Evolutionary conservation across 768 basidiomycete species (phyloP), one percentile per base, ranked within the genome.

Genomic region (Lactifluus pinguis): DNA sequence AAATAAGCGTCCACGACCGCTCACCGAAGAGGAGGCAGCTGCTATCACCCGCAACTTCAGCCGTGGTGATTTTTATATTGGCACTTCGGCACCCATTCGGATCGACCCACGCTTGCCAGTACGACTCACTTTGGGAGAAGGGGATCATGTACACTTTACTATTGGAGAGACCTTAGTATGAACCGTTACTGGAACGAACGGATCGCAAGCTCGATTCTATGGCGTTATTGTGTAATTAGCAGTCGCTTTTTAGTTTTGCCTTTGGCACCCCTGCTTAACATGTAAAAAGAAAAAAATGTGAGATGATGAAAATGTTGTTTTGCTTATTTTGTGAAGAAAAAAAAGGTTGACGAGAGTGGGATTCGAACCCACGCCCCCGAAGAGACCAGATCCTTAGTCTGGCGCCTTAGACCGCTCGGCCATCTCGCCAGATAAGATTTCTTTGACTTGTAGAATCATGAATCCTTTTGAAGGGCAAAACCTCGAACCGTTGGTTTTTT

Each of bases 381-480:
- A 62, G 74, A 73, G 75, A 77, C 75, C 70, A 73, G 72, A 74
- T 74, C 83, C 83, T 83, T 85, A 83, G 83, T 86, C 84, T 87
- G 83, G 84, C 86, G 85, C 86, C 86, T 87, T 86, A 84, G 85
- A 87, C 85, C 85, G 84, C 85, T 87, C 86, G 85, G 86, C 85
- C 85, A 87, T 86, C 83, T 85, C 81, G 64, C 64, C 64, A 1
- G 14, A 14, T 34, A 48, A 14, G 10, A 6, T 7, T 1, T 3
- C 1, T 4, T 0, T 1, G 6, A 25, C 15, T 32, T 19, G 38
- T n/a, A n/a, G 29, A 1, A 1, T 0, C 1, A 59, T 38, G 17
- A 10, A 17, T 15, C 4, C 19, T 39, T 17, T 5, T 3, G 6
- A 9, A 44, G 19, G n/a, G n/a, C 15, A 17, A 9, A 8, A n/a